Evolutionary conservation across 1,139 yeast species (phyloP).

Genomic region (Taphrina pruni): DNA sequence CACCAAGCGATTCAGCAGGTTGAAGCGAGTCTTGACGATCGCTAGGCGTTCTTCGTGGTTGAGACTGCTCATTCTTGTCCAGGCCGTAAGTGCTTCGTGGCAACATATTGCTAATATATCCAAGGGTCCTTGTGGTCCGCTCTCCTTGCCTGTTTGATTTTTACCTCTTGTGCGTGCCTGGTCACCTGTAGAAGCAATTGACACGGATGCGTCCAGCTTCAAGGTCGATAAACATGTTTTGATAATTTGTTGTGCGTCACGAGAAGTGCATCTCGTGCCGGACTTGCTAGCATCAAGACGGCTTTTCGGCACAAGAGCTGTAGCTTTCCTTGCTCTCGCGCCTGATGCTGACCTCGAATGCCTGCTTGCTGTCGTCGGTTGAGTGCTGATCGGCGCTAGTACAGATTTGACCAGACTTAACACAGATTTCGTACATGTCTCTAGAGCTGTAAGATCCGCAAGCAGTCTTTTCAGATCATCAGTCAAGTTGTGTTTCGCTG

Average conservation of each 20-base stretch:
- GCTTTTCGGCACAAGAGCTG: neutral
- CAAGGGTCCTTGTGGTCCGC: neutral
- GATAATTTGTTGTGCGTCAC: conserved; percentile 26
- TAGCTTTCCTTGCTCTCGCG: neutral
- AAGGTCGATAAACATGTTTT: conserved; percentile 20
- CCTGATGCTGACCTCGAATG: neutral
- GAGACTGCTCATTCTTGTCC: neutral
- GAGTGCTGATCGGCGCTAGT: conserved; percentile 2
- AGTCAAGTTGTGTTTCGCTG: neutral
- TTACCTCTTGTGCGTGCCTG: neutral
- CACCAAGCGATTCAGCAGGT: conserved; percentile 19
- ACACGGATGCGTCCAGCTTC: neutral
- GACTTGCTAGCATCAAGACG: neutral
- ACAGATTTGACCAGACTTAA: conserved; percentile 14
- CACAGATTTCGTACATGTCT: conserved; percentile 20
- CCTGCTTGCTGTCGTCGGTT: neutral
- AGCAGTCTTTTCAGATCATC: conserved; percentile 7
- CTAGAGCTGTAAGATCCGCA: conserved; percentile 19
- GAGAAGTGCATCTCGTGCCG: neutral
- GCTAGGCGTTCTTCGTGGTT: conserved; percentile 13
- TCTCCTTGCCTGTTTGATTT: neutral
- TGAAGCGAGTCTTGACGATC: conserved; percentile 25
- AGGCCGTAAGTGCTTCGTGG: conserved; percentile 5
- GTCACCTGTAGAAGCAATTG: neutral
- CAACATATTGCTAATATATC: neutral